Evolutionary conservation across 2,329 filamentous ascomycete genomes (phyloP).

Genomic region (Pseudogymnoascus sp.): DNA sequence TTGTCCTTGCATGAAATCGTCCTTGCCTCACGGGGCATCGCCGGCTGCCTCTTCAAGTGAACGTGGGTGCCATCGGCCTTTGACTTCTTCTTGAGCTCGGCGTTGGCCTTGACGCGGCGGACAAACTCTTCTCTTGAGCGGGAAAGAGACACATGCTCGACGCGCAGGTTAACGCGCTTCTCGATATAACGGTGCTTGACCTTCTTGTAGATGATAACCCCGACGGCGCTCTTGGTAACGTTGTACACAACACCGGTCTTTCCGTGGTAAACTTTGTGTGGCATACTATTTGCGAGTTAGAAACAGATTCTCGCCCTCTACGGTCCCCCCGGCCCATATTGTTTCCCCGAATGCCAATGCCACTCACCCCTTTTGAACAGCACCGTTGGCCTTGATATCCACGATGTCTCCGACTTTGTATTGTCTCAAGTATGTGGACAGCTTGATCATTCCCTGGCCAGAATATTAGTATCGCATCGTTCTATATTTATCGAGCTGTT

Average conservation of each 20-base stretch:
- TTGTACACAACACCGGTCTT: constrained; percentile 99
- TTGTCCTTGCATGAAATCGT: constrained; percentile 75
- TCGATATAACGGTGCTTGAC: constrained; percentile 99
- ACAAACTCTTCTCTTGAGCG: constrained; percentile 96
- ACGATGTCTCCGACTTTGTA: constrained; percentile 99
- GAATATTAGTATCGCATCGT: constrained; percentile 1
- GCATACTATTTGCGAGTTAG: constrained; percentile 58
- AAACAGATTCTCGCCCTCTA: constrained; percentile 1
- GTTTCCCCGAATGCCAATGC: constrained; percentile 17
- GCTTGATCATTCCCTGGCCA: constrained; percentile 66
- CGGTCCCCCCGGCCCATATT: neutral
- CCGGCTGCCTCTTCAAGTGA: constrained; percentile 86
- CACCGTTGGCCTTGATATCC: constrained; percentile 98
- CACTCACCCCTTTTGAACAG: constrained; percentile 91
- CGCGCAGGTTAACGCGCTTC: constrained; percentile 98
- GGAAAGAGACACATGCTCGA: constrained; percentile 94
- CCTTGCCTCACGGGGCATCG: constrained; percentile 68
- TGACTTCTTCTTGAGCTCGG: constrained; percentile 83
- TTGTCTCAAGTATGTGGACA: constrained; percentile 89
- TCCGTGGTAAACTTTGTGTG: constrained; percentile 99
- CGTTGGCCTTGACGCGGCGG: constrained; percentile 92
- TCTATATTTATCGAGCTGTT: neutral
- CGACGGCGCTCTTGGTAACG: constrained; percentile 95
- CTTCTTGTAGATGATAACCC: constrained; percentile 99
- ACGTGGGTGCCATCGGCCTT: constrained; percentile 82